Base-by-base conservation (phyloP, 139 green algal genomes). In the Dunaliella primolecta region DNA sequence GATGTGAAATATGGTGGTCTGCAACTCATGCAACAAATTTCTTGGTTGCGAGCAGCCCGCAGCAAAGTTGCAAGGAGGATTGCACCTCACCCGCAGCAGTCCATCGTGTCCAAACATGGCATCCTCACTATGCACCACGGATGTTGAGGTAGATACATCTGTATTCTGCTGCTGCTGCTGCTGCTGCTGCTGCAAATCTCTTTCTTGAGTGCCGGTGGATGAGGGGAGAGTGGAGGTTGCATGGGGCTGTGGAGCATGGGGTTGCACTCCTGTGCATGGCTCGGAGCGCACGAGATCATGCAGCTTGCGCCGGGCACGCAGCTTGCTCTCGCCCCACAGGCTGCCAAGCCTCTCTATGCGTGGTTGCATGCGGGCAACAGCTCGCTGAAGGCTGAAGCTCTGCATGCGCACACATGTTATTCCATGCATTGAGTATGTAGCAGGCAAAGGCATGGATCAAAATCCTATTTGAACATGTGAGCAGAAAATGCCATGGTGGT, bases 81-180 rank as follows among this genome's bases (percentile, higher is more conserved):
- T n/a, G n/a, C n/a, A 81, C 20, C 79, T 64, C 32, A 92, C 89
- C 85, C 87, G 33, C 1, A 89, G 23, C 7, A 88, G 2, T 75
- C 85, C 89, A 72, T 91, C 84, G 0, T 36, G 25, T 35, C 87
- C 89, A 55, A 87, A 83, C 38, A 56, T 77, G 23, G 46, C 46
- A 2, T 84, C 25, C 37, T 64, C 46, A 15, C 46, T 15, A 7
- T 64, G 7, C 7, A 64, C 46, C 7, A 64, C 46, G 7, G 15
- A 15, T 15, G 7, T 64, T 7, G 46, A 7, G 15, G 46, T 15
- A 64, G 15, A 7, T 15, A 7, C 46, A 64, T 7, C 7, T 25
- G 46, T 7, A 15, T 15, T 15, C 7, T 64, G 46, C 46, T 64
- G 46, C 46, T 64, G 46, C 46, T 25, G 46, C 7, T 15, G 46